phyloP scores from a whole-genome alignment of 1,139 yeast species.

The Lodderomyces metapsilosis region DNA sequence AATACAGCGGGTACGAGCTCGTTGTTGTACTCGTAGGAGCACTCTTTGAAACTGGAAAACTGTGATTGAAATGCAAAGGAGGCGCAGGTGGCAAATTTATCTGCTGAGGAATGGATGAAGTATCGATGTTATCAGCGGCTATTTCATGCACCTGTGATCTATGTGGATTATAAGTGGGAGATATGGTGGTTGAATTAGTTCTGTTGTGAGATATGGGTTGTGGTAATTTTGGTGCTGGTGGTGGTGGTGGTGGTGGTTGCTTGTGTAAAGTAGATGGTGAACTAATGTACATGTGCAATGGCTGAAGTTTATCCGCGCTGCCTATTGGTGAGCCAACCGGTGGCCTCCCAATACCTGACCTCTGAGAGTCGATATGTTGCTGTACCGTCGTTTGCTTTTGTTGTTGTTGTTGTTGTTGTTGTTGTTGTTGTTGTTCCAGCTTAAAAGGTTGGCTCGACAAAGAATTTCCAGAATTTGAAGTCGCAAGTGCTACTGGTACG shows the following conservation, averaged over 20 bases:
- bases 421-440: not conserved
- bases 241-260: constrained; percentile 1
- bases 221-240: not conserved
- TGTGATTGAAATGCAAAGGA: not conserved
- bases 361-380: not conserved
- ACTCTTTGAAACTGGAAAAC: not conserved
- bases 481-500: not conserved
- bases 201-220: not conserved
- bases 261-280: not conserved
- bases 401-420: not conserved
- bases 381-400: not conserved
- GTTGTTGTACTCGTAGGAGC: constrained; percentile 4
- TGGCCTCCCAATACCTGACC: not conserved
- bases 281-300: not conserved
- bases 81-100: not conserved
- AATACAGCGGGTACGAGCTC: not conserved
- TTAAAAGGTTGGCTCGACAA: constrained; percentile 2
- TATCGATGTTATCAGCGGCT: not conserved
- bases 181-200: not conserved
- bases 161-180: not conserved
- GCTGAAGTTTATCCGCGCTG: not conserved
- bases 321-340: constrained; percentile 1
- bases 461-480: constrained; percentile 4
- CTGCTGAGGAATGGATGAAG: not conserved
- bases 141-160: not conserved